Base-by-base conservation (phyloP, 1,284 basidiomycete genomes). In the Ceratobasidium sp. region DNA sequence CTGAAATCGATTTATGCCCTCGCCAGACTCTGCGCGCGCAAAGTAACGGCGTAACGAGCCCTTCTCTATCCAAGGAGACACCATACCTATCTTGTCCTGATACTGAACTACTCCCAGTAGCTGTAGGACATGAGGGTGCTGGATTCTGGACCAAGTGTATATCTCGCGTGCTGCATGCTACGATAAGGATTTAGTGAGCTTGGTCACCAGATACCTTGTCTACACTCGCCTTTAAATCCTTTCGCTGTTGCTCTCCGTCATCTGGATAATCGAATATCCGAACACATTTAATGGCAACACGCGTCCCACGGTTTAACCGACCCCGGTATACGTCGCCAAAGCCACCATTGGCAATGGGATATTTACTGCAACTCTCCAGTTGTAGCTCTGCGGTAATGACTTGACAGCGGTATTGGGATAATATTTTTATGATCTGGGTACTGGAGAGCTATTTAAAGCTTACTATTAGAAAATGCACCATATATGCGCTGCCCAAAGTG, bases 261-360 rank as follows among this genome's bases (percentile, higher is more conserved):
- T 33, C n/a, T 17, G 8, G 17, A 7, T 49, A n/a, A 3, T 26
- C 42, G 15, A 63, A 33, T n/a, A 56, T 28, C n/a, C 49, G 47
- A 11, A 75, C 49, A 20, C 45, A 39, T 45, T 75, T 75, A 10
- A 64, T 49, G 3, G 71, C 71, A 10, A 75, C 60, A 8, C 10
- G 17, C 1, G n/a, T 20, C 1, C 71, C 71, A 28, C 64, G 23
- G 20, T 17, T 31, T 2, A 75, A 60, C 10, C 7, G n/a, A 20
- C 45, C 60, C 31, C 45, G 60, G 33, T 64, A 64, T 23, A 75
- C 33, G 23, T 47, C 45, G n/a, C 71, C 60, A 17, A 64, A 64
- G 6, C 71, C 71, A 2, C 71, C 71, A 20, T 13, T 13, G 47
- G 28, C 28, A n/a, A 39, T 13, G 2, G 47, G 31, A 31, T 23